These are phyloP conservation scores for Boletus semigastroideus DNA, from an alignment of 1,284 basidiomycete species.

Conservation along the genomic window DNA sequence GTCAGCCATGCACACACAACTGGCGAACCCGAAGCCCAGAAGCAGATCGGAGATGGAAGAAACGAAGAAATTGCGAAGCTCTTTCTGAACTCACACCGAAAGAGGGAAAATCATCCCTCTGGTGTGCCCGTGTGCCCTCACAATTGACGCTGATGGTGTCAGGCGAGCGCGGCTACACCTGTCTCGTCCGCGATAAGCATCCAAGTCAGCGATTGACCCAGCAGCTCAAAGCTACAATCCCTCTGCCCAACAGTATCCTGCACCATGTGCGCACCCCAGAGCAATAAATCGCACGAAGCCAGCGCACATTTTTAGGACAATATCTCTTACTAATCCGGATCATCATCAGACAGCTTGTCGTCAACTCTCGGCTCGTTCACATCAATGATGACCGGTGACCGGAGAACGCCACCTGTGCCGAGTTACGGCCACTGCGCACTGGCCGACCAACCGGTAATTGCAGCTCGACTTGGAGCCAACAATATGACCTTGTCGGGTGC, in stretches of 20 bases:
- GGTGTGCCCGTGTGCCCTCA: neutral
- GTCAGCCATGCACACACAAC: conserved; percentile 9
- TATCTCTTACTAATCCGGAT: conserved; percentile 20
- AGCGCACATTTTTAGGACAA: conserved; percentile 11
- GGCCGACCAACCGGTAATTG: conserved; percentile 5
- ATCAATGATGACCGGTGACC: conserved; percentile 12
- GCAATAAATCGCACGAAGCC: conserved; percentile 31
- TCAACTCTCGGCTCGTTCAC: conserved; percentile 6
- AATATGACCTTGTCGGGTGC: conserved; percentile 27
- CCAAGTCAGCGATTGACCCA: neutral
- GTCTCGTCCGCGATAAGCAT: neutral
- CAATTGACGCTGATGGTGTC: conserved; percentile 1
- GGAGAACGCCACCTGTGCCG: conserved; percentile 22
- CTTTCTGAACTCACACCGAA: conserved; percentile 8
- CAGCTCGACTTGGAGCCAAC: neutral
- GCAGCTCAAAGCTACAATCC: neutral
- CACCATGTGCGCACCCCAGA: conserved; percentile 8
- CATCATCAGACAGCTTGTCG: conserved; percentile 7
- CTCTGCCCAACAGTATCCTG: neutral
- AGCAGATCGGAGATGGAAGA: conserved; percentile 28
- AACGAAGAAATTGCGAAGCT: conserved; percentile 11
- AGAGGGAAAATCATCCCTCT: conserved; percentile 15
- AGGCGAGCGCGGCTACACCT: neutral
- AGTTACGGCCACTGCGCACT: neutral
- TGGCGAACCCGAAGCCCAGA: conserved; percentile 22